Conservation (phyloP, 768 basidiomycete species). For the Tylopilus rubrobrunneus region DNA sequence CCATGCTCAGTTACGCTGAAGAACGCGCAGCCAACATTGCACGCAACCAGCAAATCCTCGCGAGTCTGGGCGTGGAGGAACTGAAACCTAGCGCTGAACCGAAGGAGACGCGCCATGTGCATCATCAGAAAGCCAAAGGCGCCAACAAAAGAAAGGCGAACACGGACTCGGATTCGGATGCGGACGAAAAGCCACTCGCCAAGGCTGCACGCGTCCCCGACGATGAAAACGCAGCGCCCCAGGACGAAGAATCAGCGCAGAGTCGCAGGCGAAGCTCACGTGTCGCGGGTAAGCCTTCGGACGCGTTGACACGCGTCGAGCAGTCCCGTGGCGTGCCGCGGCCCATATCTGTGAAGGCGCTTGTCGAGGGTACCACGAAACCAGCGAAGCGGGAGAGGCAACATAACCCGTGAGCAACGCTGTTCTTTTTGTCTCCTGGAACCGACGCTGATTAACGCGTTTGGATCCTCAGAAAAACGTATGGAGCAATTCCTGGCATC, state of each 20-base stretch:
- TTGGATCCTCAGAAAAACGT: constrained; percentile 54
- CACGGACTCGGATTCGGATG: constrained; percentile 19
- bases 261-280: constrained; percentile 64
- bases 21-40: constrained; percentile 35
- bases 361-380: constrained; percentile 30
- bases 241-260: not conserved
- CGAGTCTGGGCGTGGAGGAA: constrained; percentile 36
- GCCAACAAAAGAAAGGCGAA: constrained; percentile 42
- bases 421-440: not conserved
- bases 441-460: constrained; percentile 21
- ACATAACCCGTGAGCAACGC: constrained; percentile 29
- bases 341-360: constrained; percentile 38
- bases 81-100: constrained; percentile 46
- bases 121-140: not conserved
- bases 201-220: constrained; percentile 15
- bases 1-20: constrained; percentile 29
- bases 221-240: constrained; percentile 19
- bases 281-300: constrained; percentile 53
- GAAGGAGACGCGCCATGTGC: constrained; percentile 34
- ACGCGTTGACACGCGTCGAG: constrained; percentile 42
- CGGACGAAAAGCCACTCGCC: constrained; percentile 28
- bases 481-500: constrained; percentile 77
- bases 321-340: constrained; percentile 31
- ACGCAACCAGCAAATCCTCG: constrained; percentile 44
- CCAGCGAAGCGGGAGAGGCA: constrained; percentile 30